Evolutionary conservation across 352 stramenopile species (phyloP).

Genomic region (Phytopythium chamaehyphon): DNA sequence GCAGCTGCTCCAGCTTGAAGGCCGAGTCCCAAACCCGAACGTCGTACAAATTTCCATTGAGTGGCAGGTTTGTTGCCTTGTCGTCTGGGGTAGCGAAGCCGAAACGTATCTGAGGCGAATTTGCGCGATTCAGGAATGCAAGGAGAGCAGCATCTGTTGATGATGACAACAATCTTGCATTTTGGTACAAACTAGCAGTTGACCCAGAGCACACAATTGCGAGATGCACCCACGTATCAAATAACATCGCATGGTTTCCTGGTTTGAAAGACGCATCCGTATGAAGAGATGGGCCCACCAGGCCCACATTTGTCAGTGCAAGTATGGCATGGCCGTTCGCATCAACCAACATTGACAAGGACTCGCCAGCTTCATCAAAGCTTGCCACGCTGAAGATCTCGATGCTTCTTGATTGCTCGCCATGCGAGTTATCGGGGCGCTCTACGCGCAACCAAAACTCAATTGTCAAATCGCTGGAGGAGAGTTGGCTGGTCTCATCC

Average conservation of each 20-base stretch:
- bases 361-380: background rate
- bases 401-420: background rate
- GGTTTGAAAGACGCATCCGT: background rate
- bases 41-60: slow-evolving; percentile 45
- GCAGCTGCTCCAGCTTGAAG: slow-evolving; percentile 47
- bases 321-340: slow-evolving; percentile 11
- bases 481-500: slow-evolving; percentile 11
- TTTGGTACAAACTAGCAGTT: slow-evolving; percentile 28
- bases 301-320: background rate
- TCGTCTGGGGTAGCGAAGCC: too few relatives aligned
- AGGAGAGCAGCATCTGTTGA: background rate
- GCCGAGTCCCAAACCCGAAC: slow-evolving; percentile 60
- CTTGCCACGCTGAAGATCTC: background rate
- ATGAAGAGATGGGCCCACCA: background rate
- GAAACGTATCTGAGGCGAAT: too few relatives aligned
- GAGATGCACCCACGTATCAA: slow-evolving; percentile 46
- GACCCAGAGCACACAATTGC: slow-evolving; percentile 43
- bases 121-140: background rate
- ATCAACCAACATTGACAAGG: slow-evolving; percentile 17
- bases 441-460: slow-evolving; percentile 51
- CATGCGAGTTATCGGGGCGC: background rate
- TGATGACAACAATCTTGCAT: slow-evolving; percentile 25
- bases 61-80: slow-evolving; percentile 1
- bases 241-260: background rate
- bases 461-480: slow-evolving; percentile 39